These are phyloP conservation scores for Panellus pusillus DNA, from an alignment of 768 basidiomycete genomes.

Conservation along the genomic window DNA sequence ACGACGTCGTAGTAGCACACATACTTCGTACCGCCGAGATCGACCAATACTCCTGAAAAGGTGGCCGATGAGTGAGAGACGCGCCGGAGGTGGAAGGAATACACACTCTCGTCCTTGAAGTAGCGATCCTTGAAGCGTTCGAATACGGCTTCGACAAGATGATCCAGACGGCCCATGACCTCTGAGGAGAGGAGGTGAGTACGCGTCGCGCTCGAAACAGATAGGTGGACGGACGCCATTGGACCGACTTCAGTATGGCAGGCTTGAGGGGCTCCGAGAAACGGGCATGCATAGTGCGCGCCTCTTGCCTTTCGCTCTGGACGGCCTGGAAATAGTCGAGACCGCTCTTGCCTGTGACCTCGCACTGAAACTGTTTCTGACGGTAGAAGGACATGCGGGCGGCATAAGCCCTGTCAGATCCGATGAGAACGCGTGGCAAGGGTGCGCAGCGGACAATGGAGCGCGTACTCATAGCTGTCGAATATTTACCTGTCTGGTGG, in stretches of 20 bases:
- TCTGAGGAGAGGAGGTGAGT: conserved; percentile 50
- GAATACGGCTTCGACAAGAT: conserved; percentile 90
- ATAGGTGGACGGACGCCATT: conserved; percentile 73
- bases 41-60: conserved; percentile 74
- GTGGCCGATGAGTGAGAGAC: conserved; percentile 1
- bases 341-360: conserved; percentile 92
- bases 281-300: conserved; percentile 82
- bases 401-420: conserved; percentile 64
- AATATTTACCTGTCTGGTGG: conserved; percentile 94
- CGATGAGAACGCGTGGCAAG: conserved; percentile 26
- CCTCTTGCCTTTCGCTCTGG: conserved; percentile 88
- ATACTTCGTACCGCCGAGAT: conserved; percentile 84
- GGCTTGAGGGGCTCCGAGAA: conserved; percentile 94
- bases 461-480: conserved; percentile 85
- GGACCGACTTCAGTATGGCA: conserved; percentile 87
- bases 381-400: conserved; percentile 94
- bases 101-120: conserved; percentile 87
- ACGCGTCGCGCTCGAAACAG: conserved; percentile 18
- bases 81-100: conserved; percentile 4
- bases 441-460: conserved; percentile 27
- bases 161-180: conserved; percentile 95
- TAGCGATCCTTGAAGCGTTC: conserved; percentile 97
- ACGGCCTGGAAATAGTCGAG: conserved; percentile 94
- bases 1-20: conserved; percentile 34
- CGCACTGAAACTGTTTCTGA: conserved; percentile 94